These are phyloP conservation scores for Pseudogymnoascus sp. DNA, from an alignment of 2,329 filamentous ascomycete species.

Conservation along the genomic window DNA sequence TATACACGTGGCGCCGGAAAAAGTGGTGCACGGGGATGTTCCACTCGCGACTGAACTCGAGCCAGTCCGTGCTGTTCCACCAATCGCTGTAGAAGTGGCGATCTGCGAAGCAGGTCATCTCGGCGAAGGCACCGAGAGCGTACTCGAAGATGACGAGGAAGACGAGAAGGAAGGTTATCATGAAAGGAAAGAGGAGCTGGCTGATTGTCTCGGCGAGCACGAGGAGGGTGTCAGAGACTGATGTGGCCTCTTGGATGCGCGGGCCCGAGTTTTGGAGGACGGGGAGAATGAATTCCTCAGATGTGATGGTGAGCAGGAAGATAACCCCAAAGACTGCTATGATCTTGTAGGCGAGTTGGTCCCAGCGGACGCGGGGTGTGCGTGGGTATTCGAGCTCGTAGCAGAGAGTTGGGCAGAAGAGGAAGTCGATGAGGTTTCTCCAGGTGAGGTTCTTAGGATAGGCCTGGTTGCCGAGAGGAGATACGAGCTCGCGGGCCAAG, in stretches of 20 bases:
- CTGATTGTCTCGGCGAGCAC: constrained; percentile 86
- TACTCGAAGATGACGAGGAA: constrained; percentile 99
- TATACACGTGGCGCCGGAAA: constrained; percentile 89
- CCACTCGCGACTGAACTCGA: constrained; percentile 95
- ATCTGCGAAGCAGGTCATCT: constrained; percentile 89
- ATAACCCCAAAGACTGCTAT: constrained; percentile 92
- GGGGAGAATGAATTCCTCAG: constrained; percentile 91
- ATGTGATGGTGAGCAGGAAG: constrained; percentile 83
- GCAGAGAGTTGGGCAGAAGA: constrained; percentile 90
- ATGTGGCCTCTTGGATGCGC: constrained; percentile 40
- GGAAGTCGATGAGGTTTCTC: constrained; percentile 75
- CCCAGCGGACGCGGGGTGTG: constrained; percentile 66
- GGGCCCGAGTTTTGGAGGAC: constrained; percentile 66
- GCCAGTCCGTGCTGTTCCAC: constrained; percentile 79
- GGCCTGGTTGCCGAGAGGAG: constrained; percentile 78
- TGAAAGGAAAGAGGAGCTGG: constrained; percentile 90
- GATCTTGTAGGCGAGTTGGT: constrained; percentile 75
- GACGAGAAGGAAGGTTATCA: constrained; percentile 89
- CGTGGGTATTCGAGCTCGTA: constrained; percentile 97
- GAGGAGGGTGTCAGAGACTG: constrained; percentile 59
- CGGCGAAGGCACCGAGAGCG: constrained; percentile 85
- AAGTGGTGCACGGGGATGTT: constrained; percentile 97
- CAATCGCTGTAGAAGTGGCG: constrained; percentile 82
- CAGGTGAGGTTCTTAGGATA: constrained; percentile 85
- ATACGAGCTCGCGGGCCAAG: constrained; percentile 84